These are phyloP conservation scores for Dysphania ambrosioides DNA, from an alignment of 148 eudicot genomes.

Conservation along the genomic window DNA sequence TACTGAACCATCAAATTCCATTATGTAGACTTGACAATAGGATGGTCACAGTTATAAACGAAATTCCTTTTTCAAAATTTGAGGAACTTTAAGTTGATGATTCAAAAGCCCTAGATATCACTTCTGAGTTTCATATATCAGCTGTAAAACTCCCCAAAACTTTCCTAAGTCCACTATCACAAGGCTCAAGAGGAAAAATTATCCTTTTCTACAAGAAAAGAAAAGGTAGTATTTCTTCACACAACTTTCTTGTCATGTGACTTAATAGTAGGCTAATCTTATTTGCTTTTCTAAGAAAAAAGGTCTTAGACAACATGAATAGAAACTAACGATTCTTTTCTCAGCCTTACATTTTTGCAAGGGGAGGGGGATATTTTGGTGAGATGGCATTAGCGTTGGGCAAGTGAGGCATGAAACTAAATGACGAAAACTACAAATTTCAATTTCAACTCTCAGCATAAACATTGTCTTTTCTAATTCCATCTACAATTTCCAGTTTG, in stretches of 20 bases:
- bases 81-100: neutral
- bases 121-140: neutral
- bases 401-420: neutral
- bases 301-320: neutral
- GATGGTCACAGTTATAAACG: neutral
- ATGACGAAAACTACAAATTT: neutral
- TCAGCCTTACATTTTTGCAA: neutral
- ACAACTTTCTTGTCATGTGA: neutral
- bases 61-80: neutral
- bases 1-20: too few relatives aligned
- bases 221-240: neutral
- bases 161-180: neutral
- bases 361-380: neutral
- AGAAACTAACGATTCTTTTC: neutral
- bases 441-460: neutral
- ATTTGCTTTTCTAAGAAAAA: neutral
- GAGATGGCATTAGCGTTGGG: neutral
- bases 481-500: neutral
- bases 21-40: neutral
- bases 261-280: neutral
- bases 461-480: neutral
- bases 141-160: neutral
- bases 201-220: neutral
- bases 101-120: neutral
- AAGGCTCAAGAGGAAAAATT: neutral